Evolutionary conservation across 441 rosid species (phyloP), one percentile per base, ranked within the genome.

Genomic region (Aquilaria agallochum): DNA sequence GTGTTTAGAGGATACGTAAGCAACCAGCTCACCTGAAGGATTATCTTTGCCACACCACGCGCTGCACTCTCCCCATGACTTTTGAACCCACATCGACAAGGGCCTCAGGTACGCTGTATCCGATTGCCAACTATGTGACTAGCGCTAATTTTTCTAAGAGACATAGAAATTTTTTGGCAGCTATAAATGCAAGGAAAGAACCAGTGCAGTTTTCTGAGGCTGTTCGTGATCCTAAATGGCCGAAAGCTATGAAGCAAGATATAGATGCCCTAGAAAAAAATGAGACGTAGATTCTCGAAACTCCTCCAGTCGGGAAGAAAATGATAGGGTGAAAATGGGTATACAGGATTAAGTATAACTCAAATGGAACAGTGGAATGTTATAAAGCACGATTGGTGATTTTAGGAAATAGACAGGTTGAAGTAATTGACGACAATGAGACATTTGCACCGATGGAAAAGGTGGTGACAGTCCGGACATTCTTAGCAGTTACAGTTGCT

Each of bases 21-120:
- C 6, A 49, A 2, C 31, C 50, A 8, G 2, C 9, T 12, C 5
- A n/a, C 3, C 31, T 53, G 9, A 11, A 15, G 12, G 66, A 67
- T 27, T 67, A 44, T 54, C 44, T 55, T 3, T 9, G 33, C 0
- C 53, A 67, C 20, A 55, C 27, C 27, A 20, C 27, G 27, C 27
- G 27, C 27, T 20, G 27, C 27, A 20, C 27, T 20, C 27, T 20
- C 27, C 1, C 27, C 27, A 20, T 20, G 27, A 20, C 27, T 20
- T 1, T 20, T 20, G 27, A 20, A 20, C 27, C 27, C 27, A 20
- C 27, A 20, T 20, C 27, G 27, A 20, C 27, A 20, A 20, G 27
- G 27, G 27, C 63, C 66, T 64, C 56, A 63, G 53, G 69, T 64
- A 68, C 46, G 0, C 44, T 55, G 44, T 67, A 73, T 50, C 63